Percentiles rank a stretch among this genome's conserved stretches.
Conservation (phyloP, 495 filamentous ascomycete genomes). For the Terfezia claveryi region DNA sequence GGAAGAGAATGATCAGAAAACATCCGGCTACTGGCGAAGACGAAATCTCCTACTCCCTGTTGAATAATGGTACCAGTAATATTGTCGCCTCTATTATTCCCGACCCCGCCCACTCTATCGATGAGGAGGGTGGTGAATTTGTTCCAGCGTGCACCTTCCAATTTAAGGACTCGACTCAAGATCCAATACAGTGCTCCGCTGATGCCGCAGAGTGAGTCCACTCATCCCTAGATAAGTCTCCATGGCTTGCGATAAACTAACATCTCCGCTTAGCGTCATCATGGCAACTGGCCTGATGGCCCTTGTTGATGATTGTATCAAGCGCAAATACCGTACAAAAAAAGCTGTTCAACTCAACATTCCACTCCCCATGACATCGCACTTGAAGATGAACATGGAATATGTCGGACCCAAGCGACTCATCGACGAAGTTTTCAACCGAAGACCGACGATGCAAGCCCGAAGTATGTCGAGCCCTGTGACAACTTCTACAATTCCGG, state of each 20-base stretch:
- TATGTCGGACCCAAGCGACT: slow-evolving; percentile 47
- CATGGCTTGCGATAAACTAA: slow-evolving; percentile 11
- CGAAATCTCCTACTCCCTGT: slow-evolving; percentile 53
- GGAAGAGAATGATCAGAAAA: slow-evolving; percentile 51
- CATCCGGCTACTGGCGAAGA: slow-evolving; percentile 31
- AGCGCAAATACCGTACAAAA: slow-evolving; percentile 39
- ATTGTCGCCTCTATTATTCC: slow-evolving; percentile 68
- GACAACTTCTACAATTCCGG: not conserved
- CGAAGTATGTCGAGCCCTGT: not conserved
- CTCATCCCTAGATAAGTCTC: slow-evolving; percentile 5
- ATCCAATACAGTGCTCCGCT: slow-evolving; percentile 22
- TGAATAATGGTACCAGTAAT: slow-evolving; percentile 36
- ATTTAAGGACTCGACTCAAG: slow-evolving; percentile 40
- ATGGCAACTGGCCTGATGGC: slow-evolving; percentile 75
- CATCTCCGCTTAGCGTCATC: slow-evolving; percentile 39
- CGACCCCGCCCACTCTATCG: slow-evolving; percentile 48
- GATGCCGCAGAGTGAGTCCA: slow-evolving; percentile 83
- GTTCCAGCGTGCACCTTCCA: slow-evolving; percentile 75
- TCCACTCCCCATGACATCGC: slow-evolving; percentile 34
- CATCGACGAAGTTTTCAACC: slow-evolving; percentile 60
- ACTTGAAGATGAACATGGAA: slow-evolving; percentile 40
- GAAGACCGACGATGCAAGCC: slow-evolving; percentile 22
- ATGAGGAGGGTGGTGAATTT: slow-evolving; percentile 68
- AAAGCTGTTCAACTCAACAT: slow-evolving; percentile 33
- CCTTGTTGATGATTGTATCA: slow-evolving; percentile 82